These are phyloP conservation scores for Intubia oerlemansii DNA, from an alignment of 2,329 filamentous ascomycete species.

Conservation along the genomic window DNA sequence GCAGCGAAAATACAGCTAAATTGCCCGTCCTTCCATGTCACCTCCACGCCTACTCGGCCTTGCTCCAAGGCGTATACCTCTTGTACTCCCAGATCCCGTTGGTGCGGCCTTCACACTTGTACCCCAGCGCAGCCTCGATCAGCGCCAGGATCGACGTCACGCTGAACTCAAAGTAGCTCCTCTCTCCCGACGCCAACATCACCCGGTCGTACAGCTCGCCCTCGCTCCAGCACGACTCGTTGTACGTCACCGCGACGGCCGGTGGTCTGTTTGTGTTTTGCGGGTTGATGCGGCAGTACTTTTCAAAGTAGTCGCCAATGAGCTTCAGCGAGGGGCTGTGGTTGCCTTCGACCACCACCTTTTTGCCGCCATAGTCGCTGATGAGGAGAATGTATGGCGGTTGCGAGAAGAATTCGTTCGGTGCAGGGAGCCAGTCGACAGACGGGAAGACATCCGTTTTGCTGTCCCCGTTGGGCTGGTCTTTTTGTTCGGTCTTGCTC, in stretches of 20 bases:
- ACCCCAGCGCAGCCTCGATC: constrained; percentile 25
- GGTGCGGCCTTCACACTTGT: too few relatives aligned
- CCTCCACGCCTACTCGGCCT: too few relatives aligned
- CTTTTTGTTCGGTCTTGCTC: too few relatives aligned
- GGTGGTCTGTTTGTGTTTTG: constrained; percentile 17
- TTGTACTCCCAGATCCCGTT: too few relatives aligned
- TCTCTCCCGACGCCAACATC: constrained; percentile 15
- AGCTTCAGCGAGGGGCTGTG: constrained; percentile 24
- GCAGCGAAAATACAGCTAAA: too few relatives aligned
- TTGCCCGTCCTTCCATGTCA: too few relatives aligned
- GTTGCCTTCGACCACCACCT: constrained; percentile 22
- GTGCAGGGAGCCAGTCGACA: constrained; percentile 19
- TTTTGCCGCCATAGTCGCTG: constrained; percentile 10
- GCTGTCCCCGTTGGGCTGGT: too few relatives aligned
- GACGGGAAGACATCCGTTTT: constrained; percentile 18
- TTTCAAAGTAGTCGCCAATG: constrained; percentile 22
- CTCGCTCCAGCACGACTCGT: constrained; percentile 23
- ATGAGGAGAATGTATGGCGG: constrained; percentile 27
- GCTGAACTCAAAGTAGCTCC: constrained; percentile 15
- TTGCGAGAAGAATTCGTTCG: constrained; percentile 23
- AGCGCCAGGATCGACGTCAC: constrained; percentile 22
- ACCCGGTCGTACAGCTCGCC: constrained; percentile 22
- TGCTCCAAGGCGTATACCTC: too few relatives aligned
- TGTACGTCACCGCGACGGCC: constrained; percentile 18
- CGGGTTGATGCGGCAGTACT: constrained; percentile 23